Evolutionary conservation across 75 land plant genomes (phyloP).

Genomic region (Picea glauca): DNA sequence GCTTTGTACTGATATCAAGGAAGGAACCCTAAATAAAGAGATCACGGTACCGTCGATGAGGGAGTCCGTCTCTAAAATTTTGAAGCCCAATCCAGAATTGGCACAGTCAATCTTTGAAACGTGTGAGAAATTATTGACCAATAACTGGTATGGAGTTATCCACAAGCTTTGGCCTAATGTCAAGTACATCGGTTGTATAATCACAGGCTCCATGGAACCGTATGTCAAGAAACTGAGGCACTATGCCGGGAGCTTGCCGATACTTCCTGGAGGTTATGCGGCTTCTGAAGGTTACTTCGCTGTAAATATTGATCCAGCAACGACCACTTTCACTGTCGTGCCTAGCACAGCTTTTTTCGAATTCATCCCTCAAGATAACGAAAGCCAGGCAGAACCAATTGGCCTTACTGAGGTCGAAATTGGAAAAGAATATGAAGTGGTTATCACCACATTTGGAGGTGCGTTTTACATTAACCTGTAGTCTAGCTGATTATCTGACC

Average conservation of each 20-base stretch:
- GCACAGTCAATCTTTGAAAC: slow-evolving; percentile 42
- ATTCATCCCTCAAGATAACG: slow-evolving; percentile 48
- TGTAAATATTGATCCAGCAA: slow-evolving; percentile 52
- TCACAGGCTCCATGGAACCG: slow-evolving; percentile 85
- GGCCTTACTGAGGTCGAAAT: slow-evolving; percentile 66
- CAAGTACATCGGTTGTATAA: slow-evolving; percentile 62
- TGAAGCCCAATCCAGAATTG: slow-evolving; percentile 56
- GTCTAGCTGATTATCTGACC: too few species aligned
- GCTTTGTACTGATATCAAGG: slow-evolving; percentile 40
- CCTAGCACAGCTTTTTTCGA: slow-evolving; percentile 75
- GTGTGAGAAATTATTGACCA: slow-evolving; percentile 22
- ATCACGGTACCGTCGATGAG: slow-evolving; percentile 43
- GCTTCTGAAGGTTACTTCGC: slow-evolving; percentile 80
- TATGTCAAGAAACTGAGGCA: slow-evolving; percentile 60
- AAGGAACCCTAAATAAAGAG: slow-evolving; percentile 31
- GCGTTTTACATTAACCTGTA: too few species aligned
- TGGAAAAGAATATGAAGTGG: slow-evolving; percentile 75
- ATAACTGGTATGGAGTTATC: slow-evolving; percentile 65
- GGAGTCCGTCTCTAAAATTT: slow-evolving; percentile 35
- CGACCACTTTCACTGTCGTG: slow-evolving; percentile 55
- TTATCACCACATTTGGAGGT: slow-evolving; percentile 77
- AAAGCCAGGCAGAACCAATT: slow-evolving; percentile 24
- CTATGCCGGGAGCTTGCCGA: slow-evolving; percentile 60
- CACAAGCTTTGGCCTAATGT: slow-evolving; percentile 67
- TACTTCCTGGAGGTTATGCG: slow-evolving; percentile 71